Percentiles rank a stretch among this genome's conserved stretches.
These are phyloP conservation scores for Cystobasidium pallidum DNA, from an alignment of 1,284 basidiomycete species.

Conservation along the genomic window DNA sequence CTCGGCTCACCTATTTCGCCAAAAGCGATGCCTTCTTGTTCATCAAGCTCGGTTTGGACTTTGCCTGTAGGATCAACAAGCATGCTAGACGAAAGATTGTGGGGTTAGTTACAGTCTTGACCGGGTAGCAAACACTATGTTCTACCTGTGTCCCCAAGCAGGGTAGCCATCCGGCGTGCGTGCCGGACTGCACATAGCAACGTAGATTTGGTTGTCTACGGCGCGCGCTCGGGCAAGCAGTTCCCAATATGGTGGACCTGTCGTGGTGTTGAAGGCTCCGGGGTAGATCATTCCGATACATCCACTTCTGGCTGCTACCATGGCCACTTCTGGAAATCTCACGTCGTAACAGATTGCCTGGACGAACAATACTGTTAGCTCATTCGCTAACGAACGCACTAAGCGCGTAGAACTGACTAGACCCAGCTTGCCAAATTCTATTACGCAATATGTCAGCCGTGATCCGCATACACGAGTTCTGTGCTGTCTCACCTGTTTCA, in stretches of 20 bases:
- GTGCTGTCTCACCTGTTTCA: constrained; percentile 72
- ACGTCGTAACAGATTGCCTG: constrained; percentile 85
- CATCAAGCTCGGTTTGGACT: constrained; percentile 74
- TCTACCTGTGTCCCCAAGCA: constrained; percentile 19
- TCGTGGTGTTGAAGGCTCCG: constrained; percentile 84
- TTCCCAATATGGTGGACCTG: constrained; percentile 96
- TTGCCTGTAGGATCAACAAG: constrained; percentile 89
- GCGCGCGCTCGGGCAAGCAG: constrained; percentile 88
- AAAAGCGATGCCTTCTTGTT: constrained; percentile 79
- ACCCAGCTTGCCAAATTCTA: constrained; percentile 85
- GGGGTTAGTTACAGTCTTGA: background rate
- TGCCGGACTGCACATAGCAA: constrained; percentile 94
- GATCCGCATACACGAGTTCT: background rate
- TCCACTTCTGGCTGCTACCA: constrained; percentile 85
- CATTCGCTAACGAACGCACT: background rate
- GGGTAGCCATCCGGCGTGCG: constrained; percentile 66
- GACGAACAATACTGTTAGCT: background rate
- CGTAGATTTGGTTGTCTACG: constrained; percentile 93
- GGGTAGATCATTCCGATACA: constrained; percentile 91
- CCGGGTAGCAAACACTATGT: too few relatives aligned
- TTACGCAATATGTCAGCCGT: background rate
- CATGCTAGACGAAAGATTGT: constrained; percentile 68
- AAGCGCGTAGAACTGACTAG: constrained; percentile 56
- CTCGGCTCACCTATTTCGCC: constrained; percentile 72
- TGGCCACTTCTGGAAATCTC: constrained; percentile 92